phyloP scores from a whole-genome alignment of 352 stramenopile species.

The Globisporangium radiosum region DNA sequence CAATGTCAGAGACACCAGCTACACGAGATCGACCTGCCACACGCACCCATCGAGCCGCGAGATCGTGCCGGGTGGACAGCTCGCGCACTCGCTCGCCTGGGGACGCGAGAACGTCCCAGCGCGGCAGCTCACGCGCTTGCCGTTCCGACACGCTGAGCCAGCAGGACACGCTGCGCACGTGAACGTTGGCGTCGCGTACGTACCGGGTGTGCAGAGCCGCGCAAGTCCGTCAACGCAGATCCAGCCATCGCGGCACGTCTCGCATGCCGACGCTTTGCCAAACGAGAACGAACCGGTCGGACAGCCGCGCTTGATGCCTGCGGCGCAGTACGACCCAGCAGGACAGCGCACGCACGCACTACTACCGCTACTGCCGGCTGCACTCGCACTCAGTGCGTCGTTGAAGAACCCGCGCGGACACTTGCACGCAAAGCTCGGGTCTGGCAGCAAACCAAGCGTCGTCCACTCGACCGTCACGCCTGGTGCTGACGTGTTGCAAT shows the following conservation, averaged over 20 bases:
- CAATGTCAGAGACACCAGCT: not conserved
- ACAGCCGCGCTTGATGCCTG: conserved; percentile 44
- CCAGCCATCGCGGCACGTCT: conserved; percentile 51
- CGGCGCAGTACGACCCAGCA: conserved; percentile 49
- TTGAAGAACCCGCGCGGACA: conserved; percentile 58
- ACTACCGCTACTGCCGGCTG: conserved; percentile 2
- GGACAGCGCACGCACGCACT: conserved; percentile 42
- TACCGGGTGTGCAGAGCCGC: conserved; percentile 46
- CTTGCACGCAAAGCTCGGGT: conserved; percentile 42
- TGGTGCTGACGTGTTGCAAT: conserved; percentile 35
- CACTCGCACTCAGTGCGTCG: conserved; percentile 11
- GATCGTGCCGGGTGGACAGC: conserved; percentile 53
- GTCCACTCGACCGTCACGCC: conserved; percentile 38
- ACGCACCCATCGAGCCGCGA: conserved; percentile 33
- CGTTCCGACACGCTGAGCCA: conserved; percentile 54
- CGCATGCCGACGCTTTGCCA: conserved; percentile 40
- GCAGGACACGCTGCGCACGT: conserved; percentile 37
- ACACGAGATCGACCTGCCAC: not conserved
- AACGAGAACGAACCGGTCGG: conserved; percentile 50
- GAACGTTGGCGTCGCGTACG: conserved; percentile 30
- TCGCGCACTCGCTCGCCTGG: conserved; percentile 40
- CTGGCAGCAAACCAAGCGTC: conserved; percentile 42
- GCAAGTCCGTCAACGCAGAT: conserved; percentile 52
- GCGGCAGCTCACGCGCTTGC: conserved; percentile 34
- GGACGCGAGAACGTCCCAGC: conserved; percentile 34